phyloP scores from a whole-genome alignment of 2,329 filamentous ascomycete species.

The Microsporum audouinii region DNA sequence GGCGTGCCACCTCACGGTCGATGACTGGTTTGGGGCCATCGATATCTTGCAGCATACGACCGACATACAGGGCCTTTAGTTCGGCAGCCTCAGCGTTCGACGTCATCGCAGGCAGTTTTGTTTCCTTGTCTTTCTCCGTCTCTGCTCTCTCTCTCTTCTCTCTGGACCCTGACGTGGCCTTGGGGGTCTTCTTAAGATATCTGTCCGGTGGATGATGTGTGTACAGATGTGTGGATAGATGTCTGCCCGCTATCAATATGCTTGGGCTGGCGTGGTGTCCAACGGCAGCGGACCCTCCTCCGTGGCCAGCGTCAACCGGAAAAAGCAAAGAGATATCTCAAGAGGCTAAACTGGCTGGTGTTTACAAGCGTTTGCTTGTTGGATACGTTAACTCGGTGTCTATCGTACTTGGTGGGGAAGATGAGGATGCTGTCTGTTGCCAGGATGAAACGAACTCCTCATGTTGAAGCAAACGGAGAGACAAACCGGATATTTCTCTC shows the following conservation, averaged over 20 bases:
- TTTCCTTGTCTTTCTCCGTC: background rate
- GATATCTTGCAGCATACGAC: constrained; percentile 48
- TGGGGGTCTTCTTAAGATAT: background rate
- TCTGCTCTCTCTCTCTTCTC: background rate
- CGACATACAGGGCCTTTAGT: constrained; percentile 38
- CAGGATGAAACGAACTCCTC: no score
- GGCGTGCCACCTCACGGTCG: constrained; percentile 51
- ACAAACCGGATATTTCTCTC: no score
- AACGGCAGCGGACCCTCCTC: background rate
- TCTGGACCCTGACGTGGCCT: background rate
- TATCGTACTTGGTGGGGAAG: no score
- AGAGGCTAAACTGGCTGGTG: background rate
- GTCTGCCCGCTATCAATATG: background rate
- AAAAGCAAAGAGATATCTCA: background rate
- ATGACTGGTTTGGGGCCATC: constrained; percentile 56
- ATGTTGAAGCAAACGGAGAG: background rate
- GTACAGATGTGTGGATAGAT: background rate
- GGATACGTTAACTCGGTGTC: no score
- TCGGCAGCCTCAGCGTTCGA: background rate
- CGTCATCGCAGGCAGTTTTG: background rate
- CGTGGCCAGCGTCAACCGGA: background rate
- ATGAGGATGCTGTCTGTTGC: no score
- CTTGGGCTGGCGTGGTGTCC: background rate
- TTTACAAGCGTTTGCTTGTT: no score
- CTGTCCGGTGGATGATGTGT: background rate